Evolutionary conservation across 176 grass and related monocot genomes (phyloP), one percentile per base, ranked within the genome.

Genomic region (Eragrostis nindensis): DNA sequence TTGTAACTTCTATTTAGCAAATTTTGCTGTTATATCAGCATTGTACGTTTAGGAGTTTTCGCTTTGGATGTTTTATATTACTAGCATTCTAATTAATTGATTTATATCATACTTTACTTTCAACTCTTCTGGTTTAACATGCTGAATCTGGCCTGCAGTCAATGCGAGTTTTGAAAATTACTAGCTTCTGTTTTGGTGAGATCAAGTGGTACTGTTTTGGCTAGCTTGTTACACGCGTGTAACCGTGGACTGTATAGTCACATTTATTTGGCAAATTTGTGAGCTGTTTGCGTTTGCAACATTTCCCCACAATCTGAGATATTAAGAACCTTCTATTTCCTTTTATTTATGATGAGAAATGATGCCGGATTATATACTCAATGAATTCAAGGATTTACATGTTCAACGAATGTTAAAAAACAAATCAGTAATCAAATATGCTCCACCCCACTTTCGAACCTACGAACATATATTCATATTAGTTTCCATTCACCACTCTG

Each of bases 401-500:
- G 18, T 63, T 54, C 14, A 47, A 64, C 17, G 13, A 64, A 15
- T 9, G 40, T 48, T 1, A 3, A 53, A 6, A 61, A 55, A 74
- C 2, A 47, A 66, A 64, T 9, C 25, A 42, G 46, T 41, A 70
- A 32, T 2, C 2, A 36, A 21, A 24, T 16, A 52, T 14, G 36
- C 22, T n/a, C n/a, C n/a, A n/a, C n/a, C 25, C 47, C 26, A 6
- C 11, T 41, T 45, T 30, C n/a, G 19, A 21, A 30, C 3, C 49
- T 22, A 74, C 22, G 49, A 39, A 73, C 47, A 54, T n/a, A 21
- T 2, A n/a, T 0, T 16, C 7, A n/a, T 5, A 59, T 48, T 65
- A 87, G 8, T 36, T 76, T 7, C 80, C 24, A 76, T 94, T 94
- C 16, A 94, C 79, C 77, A 71, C 70, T 52, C 82, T 94, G 84